A percentile compares a stretch with the other conserved stretches of the same genome.
Conservation (phyloP, 176 grass and related monocot genomes). For the Puya raimondii region DNA sequence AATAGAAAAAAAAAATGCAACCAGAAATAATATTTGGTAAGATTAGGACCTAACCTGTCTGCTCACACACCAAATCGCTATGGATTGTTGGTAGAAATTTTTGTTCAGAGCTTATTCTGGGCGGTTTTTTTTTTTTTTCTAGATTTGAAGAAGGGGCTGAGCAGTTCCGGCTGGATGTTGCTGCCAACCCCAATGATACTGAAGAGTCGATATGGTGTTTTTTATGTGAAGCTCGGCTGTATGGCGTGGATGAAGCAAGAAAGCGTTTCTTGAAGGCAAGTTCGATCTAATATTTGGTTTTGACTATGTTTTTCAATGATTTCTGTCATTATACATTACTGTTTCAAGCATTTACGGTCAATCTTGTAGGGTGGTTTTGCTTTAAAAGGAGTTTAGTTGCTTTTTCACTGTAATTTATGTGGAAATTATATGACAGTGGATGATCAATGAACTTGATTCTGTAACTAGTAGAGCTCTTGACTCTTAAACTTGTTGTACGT, state of each 20-base stretch:
- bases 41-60: too few species aligned
- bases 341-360: not conserved
- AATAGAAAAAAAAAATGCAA: too few species aligned
- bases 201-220: slow-evolving; percentile 95
- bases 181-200: slow-evolving; percentile 62
- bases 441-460: too few species aligned
- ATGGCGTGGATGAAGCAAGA: slow-evolving; percentile 48
- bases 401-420: too few species aligned
- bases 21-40: too few species aligned
- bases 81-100: not conserved
- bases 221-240: slow-evolving; percentile 68
- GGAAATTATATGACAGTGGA: too few species aligned
- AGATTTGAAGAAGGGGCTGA: slow-evolving; percentile 81
- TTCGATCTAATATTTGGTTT: not conserved
- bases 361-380: too few species aligned
- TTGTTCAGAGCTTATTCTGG: not conserved
- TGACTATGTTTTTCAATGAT: not conserved
- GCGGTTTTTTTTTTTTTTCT: not conserved
- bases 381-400: too few species aligned
- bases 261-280: slow-evolving; percentile 76
- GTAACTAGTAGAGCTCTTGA: too few species aligned
- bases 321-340: not conserved
- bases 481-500: too few species aligned
- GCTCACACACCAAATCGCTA: not conserved
- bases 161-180: slow-evolving; percentile 82